Percentiles rank a stretch among this genome's conserved stretches.
Conservation (phyloP, 2,329 filamentous ascomycete species). For the Golovinomyces cichoracearum region DNA sequence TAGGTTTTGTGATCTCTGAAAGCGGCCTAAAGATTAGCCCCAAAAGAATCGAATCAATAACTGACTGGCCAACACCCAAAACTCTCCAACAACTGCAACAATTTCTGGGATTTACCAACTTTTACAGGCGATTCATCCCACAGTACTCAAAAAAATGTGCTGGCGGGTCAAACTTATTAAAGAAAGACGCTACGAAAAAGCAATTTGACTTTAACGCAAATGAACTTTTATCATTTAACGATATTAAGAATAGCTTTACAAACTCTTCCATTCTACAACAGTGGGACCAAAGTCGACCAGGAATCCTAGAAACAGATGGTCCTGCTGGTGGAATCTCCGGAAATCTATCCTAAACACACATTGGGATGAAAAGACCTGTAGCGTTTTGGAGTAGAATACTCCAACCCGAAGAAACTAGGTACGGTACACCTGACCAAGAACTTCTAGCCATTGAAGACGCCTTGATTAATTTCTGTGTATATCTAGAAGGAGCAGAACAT, state of each 20-base stretch:
- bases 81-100: neutral
- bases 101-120: constrained; percentile 1
- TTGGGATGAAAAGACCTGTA: constrained; percentile 1
- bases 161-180: neutral
- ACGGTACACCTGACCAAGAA: constrained; percentile 1
- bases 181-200: constrained; percentile 1
- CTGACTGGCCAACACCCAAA: neutral
- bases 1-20: neutral
- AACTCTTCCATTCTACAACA: neutral
- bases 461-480: neutral
- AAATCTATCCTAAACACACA: neutral
- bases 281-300: constrained; percentile 1
- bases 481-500: neutral
- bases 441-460: neutral
- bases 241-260: neutral
- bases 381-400: neutral
- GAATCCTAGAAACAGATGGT: constrained; percentile 1
- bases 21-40: neutral
- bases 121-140: constrained; percentile 1
- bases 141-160: constrained; percentile 1
- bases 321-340: neutral
- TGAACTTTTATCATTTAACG: neutral
- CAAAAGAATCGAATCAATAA: neutral
- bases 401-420: constrained; percentile 1
- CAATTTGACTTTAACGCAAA: constrained; percentile 1